Evolutionary conservation across 371 early-diverging fungal genomes (phyloP), one percentile per base, ranked within the genome.

Genomic region (Encephalitozoon intestinalis): DNA sequence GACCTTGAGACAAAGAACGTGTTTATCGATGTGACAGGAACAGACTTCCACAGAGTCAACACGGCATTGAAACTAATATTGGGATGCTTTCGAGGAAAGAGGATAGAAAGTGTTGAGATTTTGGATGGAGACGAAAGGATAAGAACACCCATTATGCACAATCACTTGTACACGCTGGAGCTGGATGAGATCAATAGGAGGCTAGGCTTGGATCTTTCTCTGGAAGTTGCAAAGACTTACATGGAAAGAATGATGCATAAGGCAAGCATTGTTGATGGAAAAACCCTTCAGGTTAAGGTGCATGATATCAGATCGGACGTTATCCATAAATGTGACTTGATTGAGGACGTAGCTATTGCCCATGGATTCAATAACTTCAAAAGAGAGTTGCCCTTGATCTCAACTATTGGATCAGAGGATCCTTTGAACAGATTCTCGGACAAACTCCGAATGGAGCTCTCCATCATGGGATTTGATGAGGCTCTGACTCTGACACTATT

Each of bases 261-360:
- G n/a, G 86, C 82, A 67, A 78, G 75, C 23, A 43, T 83, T 4
- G 77, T 86, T 49, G 88, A 89, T 66, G 86, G 86, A 54, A 87
- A 88, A 31, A 84, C 88, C 41, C 77, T 94, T 26, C 82, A 84
- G n/a, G 92, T 94, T n/a, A 85, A 86, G 39, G 88, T 95, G 2
- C 94, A 95, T 39, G 89, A 90, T 12, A 92, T 94, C 44, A 89
- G 99, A 66, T 89, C 90, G 81, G 99, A 99, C 84, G 90, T 99
- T 63, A 87, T 99, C 70, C 96, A 97, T 77, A 90, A 91, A 67
- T 92, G 92, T 83, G 99, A 99, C 87, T 87, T 99, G 64, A 92
- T 95, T 89, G 99, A 97, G 87, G 98, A 97, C 85, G 91, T 95
- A 37, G 95, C 95, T n/a, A 91, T 97, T 72, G 91, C 95, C n/a